A percentile compares a stretch with the other conserved stretches of the same genome.
phyloP scores from a whole-genome alignment of 257 asterid genomes.

The Sherardia arvensis region DNA sequence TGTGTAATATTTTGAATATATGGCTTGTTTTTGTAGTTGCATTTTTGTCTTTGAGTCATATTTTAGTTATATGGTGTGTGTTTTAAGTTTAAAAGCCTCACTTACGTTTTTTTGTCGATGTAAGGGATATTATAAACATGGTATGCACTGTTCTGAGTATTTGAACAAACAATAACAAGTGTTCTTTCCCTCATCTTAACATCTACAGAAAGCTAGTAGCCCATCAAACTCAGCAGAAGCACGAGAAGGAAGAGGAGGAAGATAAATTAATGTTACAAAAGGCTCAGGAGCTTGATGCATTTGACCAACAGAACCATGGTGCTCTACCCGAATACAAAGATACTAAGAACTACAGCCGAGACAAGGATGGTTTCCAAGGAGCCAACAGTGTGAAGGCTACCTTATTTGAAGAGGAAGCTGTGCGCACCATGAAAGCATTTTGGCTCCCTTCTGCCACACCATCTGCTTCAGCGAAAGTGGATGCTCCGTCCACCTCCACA shows the following conservation, averaged over 20 bases:
- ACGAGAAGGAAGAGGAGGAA: slow-evolving; percentile 65
- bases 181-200: neutral
- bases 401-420: slow-evolving; percentile 88
- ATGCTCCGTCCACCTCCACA: slow-evolving; percentile 61
- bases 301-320: slow-evolving; percentile 91
- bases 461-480: slow-evolving; percentile 70
- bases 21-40: neutral
- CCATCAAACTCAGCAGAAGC: slow-evolving; percentile 55
- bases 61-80: no score
- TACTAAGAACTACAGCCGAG: slow-evolving; percentile 42
- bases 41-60: neutral
- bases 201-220: slow-evolving; percentile 55
- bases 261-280: slow-evolving; percentile 54
- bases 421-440: slow-evolving; percentile 94
- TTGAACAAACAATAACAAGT: neutral
- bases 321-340: slow-evolving; percentile 76
- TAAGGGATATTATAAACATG: neutral
- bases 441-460: slow-evolving; percentile 99
- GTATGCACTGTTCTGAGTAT: neutral
- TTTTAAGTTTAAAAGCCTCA: neutral
- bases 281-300: slow-evolving; percentile 72
- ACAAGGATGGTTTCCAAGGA: slow-evolving; percentile 84
- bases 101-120: neutral
- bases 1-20: neutral
- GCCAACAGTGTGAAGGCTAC: slow-evolving; percentile 93